Evolutionary conservation across 2,329 filamentous ascomycete genomes (phyloP), one percentile per base, ranked within the genome.

Genomic region (Phaeophleospora eucalypticola): DNA sequence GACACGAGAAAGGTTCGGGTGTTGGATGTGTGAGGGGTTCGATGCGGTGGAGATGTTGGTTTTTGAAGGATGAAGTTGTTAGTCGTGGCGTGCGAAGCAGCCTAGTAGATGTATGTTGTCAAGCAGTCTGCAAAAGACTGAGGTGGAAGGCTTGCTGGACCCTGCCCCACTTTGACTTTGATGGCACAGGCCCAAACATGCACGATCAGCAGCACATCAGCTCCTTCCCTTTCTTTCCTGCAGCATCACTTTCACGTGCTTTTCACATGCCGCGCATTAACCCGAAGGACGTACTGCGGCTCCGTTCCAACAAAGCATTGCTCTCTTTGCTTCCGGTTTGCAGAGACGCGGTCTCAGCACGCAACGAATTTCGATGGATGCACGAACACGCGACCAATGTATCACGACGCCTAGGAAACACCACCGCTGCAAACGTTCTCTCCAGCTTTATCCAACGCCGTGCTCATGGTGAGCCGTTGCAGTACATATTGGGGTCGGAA

Each of bases 401-500:
- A 38, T 39, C 49, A 32, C 29, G 42, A 21, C 53, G 36, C 21
- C 24, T 12, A 43, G 53, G 58, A 53, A 64, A 35, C 44, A 16
- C 43, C 14, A 27, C 15, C 6, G 15, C 15, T 12, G 27, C 27
- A 14, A 15, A 19, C 14, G 35, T 63, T 3, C 57, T 78, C 18
- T 24, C 16, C 4, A 21, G 21, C 14, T 56, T 57, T 41, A 57
- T 66, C 4, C 34, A n/a, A n/a, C 49, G 63, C 37, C 70, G 81
- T 48, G 69, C 75, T 2, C 65, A 57, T n/a, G 89, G 89, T 1
- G 79, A 83, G 48, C 93, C 93, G 1, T 69, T 98, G 27, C 93
- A 97, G 66, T 97, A 97, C 64, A 77, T 97, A 17, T 72, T 98
- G 1, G 89, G 89, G 3, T 83, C 83, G 4, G 89, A 96, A 65